phyloP scores from a whole-genome alignment of 345 rosid genomes.

The Rhizophora apiculata region DNA sequence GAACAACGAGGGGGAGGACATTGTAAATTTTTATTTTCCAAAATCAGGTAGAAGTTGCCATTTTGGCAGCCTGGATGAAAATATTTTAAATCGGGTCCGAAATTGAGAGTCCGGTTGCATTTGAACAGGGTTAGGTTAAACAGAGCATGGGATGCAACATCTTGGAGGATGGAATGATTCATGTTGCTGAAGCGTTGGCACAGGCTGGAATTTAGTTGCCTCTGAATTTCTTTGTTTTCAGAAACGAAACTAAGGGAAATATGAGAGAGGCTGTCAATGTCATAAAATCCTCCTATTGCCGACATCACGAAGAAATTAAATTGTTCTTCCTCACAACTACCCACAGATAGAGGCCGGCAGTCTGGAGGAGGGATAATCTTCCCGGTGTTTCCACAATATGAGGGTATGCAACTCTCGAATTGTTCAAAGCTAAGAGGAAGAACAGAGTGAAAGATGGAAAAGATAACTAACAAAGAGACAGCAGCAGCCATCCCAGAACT shows the following conservation, averaged over 20 bases:
- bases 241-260: conserved; percentile 2
- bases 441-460: conserved; percentile 2
- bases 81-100: not conserved
- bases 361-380: not conserved
- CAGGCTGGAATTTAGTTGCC: not conserved
- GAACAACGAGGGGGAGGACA: conserved; percentile 23
- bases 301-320: conserved; percentile 4
- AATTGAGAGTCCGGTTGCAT: conserved; percentile 1
- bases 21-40: not conserved
- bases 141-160: not conserved
- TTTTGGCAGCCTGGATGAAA: conserved; percentile 4
- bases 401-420: not conserved
- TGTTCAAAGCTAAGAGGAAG: not conserved
- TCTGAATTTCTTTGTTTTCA: not conserved
- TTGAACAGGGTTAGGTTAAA: conserved; percentile 12
- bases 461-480: not conserved
- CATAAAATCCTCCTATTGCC: conserved; percentile 18
- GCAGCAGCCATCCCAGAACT: not conserved
- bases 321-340: conserved; percentile 22
- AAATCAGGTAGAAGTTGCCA: conserved; percentile 5
- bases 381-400: conserved; percentile 25
- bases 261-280: conserved; percentile 26
- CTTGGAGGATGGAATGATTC: conserved; percentile 23
- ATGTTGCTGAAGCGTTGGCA: conserved; percentile 27
- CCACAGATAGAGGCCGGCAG: conserved; percentile 27